phyloP scores from a whole-genome alignment of 2,329 filamentous ascomycete genomes.

The Ceratocystis eucalypticola region DNA sequence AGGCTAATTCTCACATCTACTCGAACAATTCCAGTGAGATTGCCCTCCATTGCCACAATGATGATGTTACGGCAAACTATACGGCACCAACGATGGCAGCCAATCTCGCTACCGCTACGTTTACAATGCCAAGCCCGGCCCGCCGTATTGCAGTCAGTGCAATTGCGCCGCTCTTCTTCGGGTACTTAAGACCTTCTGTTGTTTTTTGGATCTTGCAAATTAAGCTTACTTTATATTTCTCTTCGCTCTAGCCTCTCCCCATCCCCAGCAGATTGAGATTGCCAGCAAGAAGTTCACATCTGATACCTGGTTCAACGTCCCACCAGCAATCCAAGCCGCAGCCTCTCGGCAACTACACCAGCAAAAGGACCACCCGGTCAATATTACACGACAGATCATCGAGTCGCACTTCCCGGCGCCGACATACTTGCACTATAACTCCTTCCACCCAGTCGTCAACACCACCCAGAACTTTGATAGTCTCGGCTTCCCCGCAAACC shows the following conservation, averaged over 20 bases:
- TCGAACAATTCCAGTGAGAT: neutral
- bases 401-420: conserved; percentile 70
- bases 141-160: neutral
- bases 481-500: conserved; percentile 77
- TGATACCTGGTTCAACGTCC: conserved; percentile 78
- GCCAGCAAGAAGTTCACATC: conserved; percentile 50
- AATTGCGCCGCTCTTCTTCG: conserved; percentile 4
- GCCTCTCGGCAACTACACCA: conserved; percentile 73
- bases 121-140: neutral
- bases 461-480: conserved; percentile 89
- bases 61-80: conserved; percentile 4
- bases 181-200: conserved; percentile 10
- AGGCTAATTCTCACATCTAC: neutral
- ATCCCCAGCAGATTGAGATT: conserved; percentile 34
- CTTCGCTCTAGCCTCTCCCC: conserved; percentile 10
- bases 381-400: conserved; percentile 82
- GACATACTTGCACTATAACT: conserved; percentile 62
- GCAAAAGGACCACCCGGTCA: conserved; percentile 77
- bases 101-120: neutral
- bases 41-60: neutral
- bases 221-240: conserved; percentile 13
- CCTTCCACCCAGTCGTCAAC: conserved; percentile 70
- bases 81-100: conserved; percentile 1
- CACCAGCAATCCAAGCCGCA: conserved; percentile 58
- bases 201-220: neutral